Conservation (phyloP, 2,329 filamentous ascomycete species). For the Parastagonospora nodorum region DNA sequence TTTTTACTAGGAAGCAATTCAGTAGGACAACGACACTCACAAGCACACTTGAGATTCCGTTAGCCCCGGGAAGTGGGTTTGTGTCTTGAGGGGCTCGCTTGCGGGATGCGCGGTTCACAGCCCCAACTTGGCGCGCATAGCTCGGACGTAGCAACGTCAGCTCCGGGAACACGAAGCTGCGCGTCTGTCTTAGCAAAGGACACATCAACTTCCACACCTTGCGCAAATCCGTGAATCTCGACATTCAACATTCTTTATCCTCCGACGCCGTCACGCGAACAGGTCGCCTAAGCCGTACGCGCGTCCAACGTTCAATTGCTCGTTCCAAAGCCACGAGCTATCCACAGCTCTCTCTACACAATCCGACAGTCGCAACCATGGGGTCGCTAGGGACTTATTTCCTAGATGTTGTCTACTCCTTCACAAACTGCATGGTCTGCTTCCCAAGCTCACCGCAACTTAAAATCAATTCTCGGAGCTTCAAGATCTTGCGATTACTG, state of each 20-base stretch:
- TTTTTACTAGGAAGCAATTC: background rate
- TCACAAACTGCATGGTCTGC: conserved; percentile 94
- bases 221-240: background rate
- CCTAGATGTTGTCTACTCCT: conserved; percentile 85
- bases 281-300: conserved; percentile 2
- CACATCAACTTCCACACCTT: conserved; percentile 6
- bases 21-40: background rate
- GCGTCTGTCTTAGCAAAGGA: conserved; percentile 18
- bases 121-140: conserved; percentile 23
- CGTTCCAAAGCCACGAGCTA: conserved; percentile 21
- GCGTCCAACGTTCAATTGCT: conserved; percentile 7
- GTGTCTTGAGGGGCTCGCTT: too few species aligned
- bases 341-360: conserved; percentile 20
- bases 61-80: too few species aligned
- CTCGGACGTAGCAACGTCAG: conserved; percentile 27
- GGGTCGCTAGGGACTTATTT: conserved; percentile 62
- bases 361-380: conserved; percentile 26
- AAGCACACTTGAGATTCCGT: background rate
- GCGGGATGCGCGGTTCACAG: conserved; percentile 8
- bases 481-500: conserved; percentile 92
- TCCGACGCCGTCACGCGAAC: background rate
- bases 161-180: conserved; percentile 19
- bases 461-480: conserved; percentile 91
- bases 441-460: conserved; percentile 93
- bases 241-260: background rate